Base-by-base conservation (phyloP, 768 basidiomycete species). In the Hypholoma fasciculare region DNA sequence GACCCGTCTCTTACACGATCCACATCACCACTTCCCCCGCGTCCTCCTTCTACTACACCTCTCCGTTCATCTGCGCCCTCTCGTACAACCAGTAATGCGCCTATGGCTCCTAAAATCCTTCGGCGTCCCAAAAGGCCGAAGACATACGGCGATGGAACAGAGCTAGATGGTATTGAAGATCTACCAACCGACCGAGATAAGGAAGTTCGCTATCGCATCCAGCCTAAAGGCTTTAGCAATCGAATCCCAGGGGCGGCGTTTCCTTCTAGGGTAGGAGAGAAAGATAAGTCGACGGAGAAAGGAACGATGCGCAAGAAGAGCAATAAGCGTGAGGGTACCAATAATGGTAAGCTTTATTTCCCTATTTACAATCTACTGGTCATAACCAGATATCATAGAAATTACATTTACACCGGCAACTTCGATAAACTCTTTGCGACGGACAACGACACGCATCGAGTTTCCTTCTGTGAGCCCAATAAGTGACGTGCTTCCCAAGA, bases 151-250 rank as follows among this genome's bases (percentile, higher is more conserved):
- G 90, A 94, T 66, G 95, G 95, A 13, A 94, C 92, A 9, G 95
- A 96, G 70, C 76, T 97, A 52, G 95, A 97, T 65, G 85, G 72
- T 3, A 82, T 97, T 57, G 95, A 96, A 26, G 95, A 97, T 70
- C 81, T 96, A 42, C 87, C 87, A 7, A 91, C 92, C 9, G 90
- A 95, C 67, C 80, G 90, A 48, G 92, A 94, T 50, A 88, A 90
- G 65, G 90, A 93, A 71, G 81, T 83, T 52, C 82, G 77, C 42
- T 94, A 81, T 69, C 85, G 85, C 55, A 86, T 94, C 9, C 86
- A 89, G 60, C 89, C 92, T 23, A 92, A 87, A 70, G 81, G 83
- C 6, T 76, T 80, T 68, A 78, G 83, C 37, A 83, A 86, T 66
- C 86, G 90, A 7, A 75, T 88, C 54, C 83, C 85, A 20, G 82